Percentiles rank a stretch among this genome's conserved stretches.
phyloP scores from a whole-genome alignment of 129 eudicot genomes.

The Helichrysum umbraculigerum region DNA sequence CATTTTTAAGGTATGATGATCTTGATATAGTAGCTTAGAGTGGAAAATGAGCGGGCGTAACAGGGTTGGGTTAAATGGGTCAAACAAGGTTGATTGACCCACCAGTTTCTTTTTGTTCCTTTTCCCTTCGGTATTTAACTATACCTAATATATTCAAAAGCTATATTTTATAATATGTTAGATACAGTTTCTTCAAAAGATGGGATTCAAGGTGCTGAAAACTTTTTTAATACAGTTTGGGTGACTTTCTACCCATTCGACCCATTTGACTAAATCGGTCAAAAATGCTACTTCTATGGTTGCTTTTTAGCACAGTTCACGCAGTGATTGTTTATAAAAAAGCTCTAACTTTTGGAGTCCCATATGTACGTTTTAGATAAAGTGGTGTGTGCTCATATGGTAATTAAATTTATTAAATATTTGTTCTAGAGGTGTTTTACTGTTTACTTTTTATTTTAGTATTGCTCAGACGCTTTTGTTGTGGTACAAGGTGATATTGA shows the following conservation, averaged over 20 bases:
- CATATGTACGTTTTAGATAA: no score
- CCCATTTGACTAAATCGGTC: not conserved
- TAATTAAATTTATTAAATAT: no score
- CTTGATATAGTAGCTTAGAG: not conserved
- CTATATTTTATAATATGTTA: not conserved
- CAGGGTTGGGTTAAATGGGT: not conserved
- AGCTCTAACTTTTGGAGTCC: no score
- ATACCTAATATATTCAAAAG: not conserved
- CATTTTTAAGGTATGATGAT: conserved; percentile 63
- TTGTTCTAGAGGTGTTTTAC: no score
- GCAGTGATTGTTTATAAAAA: no score
- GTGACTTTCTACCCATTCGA: not conserved
- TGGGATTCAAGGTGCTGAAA: not conserved
- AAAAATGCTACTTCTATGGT: not conserved
- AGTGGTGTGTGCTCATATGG: no score
- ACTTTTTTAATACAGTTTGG: not conserved
- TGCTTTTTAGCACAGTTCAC: no score
- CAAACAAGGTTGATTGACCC: not conserved
- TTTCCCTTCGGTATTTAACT: not conserved
- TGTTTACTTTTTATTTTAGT: no score
- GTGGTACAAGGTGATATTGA: no score
- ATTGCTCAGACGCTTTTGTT: no score
- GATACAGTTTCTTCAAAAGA: not conserved
- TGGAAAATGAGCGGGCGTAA: not conserved
- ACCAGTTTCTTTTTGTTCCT: not conserved